Conservation (phyloP, 352 stramenopile genomes). For the Globisporangium okanoganense region DNA sequence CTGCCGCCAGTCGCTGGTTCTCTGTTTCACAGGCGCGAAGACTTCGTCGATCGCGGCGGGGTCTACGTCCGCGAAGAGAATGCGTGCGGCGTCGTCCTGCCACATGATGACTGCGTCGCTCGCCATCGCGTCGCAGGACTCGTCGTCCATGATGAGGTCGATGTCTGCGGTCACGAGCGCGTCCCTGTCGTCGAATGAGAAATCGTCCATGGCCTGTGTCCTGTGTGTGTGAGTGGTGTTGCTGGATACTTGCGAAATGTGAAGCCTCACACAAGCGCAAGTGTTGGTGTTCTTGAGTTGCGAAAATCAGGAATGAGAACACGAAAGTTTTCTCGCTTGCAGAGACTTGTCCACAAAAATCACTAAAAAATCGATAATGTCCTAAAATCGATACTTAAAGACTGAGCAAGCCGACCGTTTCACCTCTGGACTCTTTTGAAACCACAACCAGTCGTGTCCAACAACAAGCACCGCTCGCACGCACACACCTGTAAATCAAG, state of each 20-base stretch:
- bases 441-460: too few relatives aligned
- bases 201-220: constrained; percentile 6
- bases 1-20: constrained; percentile 3
- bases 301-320: too few relatives aligned
- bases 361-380: too few relatives aligned
- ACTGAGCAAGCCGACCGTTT: too few relatives aligned
- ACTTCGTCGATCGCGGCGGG: not conserved
- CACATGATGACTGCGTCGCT: not conserved
- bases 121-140: not conserved
- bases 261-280: not conserved
- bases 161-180: constrained; percentile 12
- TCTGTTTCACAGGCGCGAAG: not conserved
- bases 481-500: too few relatives aligned
- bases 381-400: too few relatives aligned
- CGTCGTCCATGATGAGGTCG: constrained; percentile 18
- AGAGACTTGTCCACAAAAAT: not conserved
- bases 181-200: constrained; percentile 9
- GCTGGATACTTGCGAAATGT: constrained; percentile 5
- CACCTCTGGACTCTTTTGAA: too few relatives aligned
- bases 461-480: not conserved
- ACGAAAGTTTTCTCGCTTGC: too few relatives aligned
- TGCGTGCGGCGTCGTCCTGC: constrained; percentile 11
- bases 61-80: constrained; percentile 11
- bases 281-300: too few relatives aligned
- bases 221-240: not conserved